These are phyloP conservation scores for Dipteronia dyeriana DNA, from an alignment of 345 rosid species.

Conservation along the genomic window DNA sequence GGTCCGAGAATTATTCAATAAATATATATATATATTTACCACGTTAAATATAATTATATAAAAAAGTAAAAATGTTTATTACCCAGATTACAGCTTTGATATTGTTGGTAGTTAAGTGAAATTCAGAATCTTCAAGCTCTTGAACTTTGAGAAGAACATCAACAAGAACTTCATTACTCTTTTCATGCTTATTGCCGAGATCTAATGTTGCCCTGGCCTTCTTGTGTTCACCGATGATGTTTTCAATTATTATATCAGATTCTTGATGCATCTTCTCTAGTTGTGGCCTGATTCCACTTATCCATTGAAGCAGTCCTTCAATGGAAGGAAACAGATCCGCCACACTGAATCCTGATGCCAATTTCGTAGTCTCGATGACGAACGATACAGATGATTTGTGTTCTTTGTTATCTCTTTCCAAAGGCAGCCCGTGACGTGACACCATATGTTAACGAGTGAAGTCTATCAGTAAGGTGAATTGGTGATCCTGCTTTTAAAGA, in stretches of 20 bases:
- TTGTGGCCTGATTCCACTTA: conserved; percentile 17
- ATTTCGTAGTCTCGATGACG: background rate
- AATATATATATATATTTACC: background rate
- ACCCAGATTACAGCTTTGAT: background rate
- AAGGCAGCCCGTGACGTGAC: conserved; percentile 19
- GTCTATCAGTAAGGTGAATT: conserved; percentile 3
- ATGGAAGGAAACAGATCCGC: conserved; percentile 33
- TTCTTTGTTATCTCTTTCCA: background rate
- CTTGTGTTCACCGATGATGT: conserved; percentile 15
- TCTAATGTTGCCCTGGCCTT: background rate
- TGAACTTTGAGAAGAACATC: background rate
- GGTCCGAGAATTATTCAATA: no score
- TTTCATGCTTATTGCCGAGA: background rate
- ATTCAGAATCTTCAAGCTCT: background rate
- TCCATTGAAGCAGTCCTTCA: conserved; percentile 10
- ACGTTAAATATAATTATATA: no score
- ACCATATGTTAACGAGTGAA: background rate
- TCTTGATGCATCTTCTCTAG: conserved; percentile 20
- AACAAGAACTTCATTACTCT: background rate
- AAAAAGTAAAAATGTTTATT: no score
- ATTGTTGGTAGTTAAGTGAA: background rate
- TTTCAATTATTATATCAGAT: conserved; percentile 17
- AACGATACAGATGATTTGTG: background rate
- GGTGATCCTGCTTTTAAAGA: background rate
- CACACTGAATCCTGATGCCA: conserved; percentile 12